Base-by-base conservation (phyloP, 2,329 filamentous ascomycete species). In the Aurifilum marmelostoma region DNA sequence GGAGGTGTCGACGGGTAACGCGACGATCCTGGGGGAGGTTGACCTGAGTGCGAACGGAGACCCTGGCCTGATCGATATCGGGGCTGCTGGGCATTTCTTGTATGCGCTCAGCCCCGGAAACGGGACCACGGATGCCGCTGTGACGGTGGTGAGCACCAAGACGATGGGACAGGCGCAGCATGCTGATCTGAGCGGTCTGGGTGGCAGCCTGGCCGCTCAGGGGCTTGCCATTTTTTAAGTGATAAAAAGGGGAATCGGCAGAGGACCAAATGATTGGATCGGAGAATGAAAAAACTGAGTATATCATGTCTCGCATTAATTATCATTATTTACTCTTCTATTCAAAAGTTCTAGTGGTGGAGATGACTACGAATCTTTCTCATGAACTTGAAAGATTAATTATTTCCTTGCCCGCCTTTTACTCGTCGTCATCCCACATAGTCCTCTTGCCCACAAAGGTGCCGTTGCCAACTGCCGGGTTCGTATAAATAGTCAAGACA, bases 31-130 rank as follows among this genome's bases (percentile, higher is more conserved):
- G 2, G 75, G 74, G 0, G 72, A 74, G 8, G 72, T 85, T 0
- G 82, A 87, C 64, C 75, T 84, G 2, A 77, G 75, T 9, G 78
- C 77, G 6, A 83, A 82, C 29, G 82, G 81, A 1, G 85, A 87
- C 71, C 79, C 80, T 0, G 88, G 88, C 0, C 77, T 90, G 63
- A 84, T 86, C 66, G 88, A 91, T 74, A 73, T 90, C 14, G 75
- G 74, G 11, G 82, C 83, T 0, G 80, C 80, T 0, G 88, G 88
- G 0, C 77, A 79, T 37, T 87, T 88, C 70, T 68, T 91, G 0
- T 91, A 90, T 74, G 87, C 84, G 0, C 75, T 91, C 4, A 80
- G 81, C 2, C 85, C 86, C 0, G 86, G 86, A 0, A 86, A 87
- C 68, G 84, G 83, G 0, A 81, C 76, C 0, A 78, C 75, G 0